These are phyloP conservation scores for Sphagnum contortum DNA, from an alignment of 225 moss, liverwort and hornwort genomes.

Conservation along the genomic window DNA sequence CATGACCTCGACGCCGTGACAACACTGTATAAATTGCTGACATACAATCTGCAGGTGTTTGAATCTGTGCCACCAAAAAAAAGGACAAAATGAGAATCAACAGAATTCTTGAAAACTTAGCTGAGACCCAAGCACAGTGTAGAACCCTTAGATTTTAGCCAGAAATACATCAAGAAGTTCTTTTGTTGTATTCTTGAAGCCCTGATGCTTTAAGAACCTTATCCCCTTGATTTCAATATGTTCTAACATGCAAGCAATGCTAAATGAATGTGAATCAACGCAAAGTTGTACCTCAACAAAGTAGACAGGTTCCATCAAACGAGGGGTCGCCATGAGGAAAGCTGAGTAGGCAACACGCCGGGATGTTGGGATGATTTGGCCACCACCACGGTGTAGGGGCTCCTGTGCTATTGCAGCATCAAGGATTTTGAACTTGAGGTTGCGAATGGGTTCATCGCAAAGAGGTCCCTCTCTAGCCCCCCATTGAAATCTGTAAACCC, in stretches of 20 bases:
- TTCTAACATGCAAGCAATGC: no score
- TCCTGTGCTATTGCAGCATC: conserved; percentile 95
- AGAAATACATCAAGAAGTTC: no score
- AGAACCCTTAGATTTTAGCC: no score
- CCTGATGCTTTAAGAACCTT: no score
- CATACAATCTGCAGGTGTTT: conserved; percentile 99
- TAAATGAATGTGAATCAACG: no score
- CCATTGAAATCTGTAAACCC: conserved; percentile 79
- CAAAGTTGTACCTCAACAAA: conserved; percentile 66
- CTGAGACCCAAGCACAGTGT: background rate
- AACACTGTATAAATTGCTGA: conserved; percentile 95
- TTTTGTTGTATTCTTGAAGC: no score
- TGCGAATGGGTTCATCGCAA: conserved; percentile 95
- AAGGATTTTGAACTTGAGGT: conserved; percentile 93
- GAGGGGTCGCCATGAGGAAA: conserved; percentile 96
- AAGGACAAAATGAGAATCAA: background rate
- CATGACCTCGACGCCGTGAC: conserved; percentile 97
- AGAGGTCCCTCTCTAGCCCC: conserved; percentile 98
- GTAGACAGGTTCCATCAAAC: conserved; percentile 96
- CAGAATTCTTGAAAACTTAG: background rate
- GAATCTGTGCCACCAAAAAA: conserved; percentile 49
- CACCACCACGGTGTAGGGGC: conserved; percentile 93
- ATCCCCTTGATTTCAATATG: no score
- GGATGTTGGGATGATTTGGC: conserved; percentile 97
- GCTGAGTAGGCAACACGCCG: conserved; percentile 98